Evolutionary conservation across 2,329 filamentous ascomycete genomes (phyloP), one percentile per base, ranked within the genome.

Genomic region (Parascedosporium putredinis): DNA sequence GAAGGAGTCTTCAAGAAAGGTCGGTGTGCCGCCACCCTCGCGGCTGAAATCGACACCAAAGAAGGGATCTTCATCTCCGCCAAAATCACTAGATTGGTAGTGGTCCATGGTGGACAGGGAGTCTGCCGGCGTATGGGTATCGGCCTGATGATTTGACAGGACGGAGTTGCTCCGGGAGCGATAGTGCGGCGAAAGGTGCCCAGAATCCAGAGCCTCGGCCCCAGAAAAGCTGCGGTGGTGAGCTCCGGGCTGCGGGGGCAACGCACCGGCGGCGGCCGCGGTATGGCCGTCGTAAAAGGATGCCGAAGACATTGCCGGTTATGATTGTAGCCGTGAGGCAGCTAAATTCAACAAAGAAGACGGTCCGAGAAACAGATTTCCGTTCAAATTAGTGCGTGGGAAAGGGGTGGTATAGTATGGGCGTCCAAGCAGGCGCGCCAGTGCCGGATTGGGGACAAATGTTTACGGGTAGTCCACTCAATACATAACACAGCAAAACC

Each of bases 51-150:
- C 65, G 52, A 70, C 64, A 50, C 70, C 71, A 50, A 73, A 74
- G 63, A 76, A 76, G 12, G 72, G 69, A 54, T 79, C 75, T 42
- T 69, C 57, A 40, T 60, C 54, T 27, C 72, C 75, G 56, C 71
- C 67, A 53, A 66, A 68, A 54, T 76, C 72, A 61, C 73, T 76
- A 3, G 70, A 60, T 55, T 72, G 72, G 54, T 73, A 76, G 54
- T 72, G 64, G 54, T 71, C 73, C 40, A 69, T 59, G 22, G 65
- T 68, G 3, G 71, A 71, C 47, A 68, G 62, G 12, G 74, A 76
- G 52, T 73, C 75, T 54, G 69, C 70, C 9, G 75, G 74, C 1
- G 75, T 77, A 51, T 72, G 63, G 47, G 62, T 57, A 40, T 63
- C 22, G 5, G 38, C 14, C 14, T 45, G 29, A 12, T 40, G 18